Percentiles rank a stretch among this genome's conserved stretches.
These are phyloP conservation scores for Cystofilobasidium macerans DNA, from an alignment of 768 basidiomycete genomes.

Conservation along the genomic window DNA sequence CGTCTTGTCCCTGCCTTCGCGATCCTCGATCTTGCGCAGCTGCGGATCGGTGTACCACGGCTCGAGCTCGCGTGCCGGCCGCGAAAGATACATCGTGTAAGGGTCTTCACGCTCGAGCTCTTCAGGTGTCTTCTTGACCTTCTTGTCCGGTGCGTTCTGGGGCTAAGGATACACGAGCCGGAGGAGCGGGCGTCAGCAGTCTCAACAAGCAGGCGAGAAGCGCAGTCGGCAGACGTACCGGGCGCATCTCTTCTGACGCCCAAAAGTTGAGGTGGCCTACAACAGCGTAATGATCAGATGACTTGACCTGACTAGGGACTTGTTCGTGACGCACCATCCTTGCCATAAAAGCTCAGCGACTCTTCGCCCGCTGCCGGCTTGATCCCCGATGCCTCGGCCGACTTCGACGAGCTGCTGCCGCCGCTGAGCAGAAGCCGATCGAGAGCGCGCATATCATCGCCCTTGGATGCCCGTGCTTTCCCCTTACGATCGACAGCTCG, in stretches of 20 bases:
- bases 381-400: too few relatives aligned
- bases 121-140: slow-evolving; percentile 7
- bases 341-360: background rate
- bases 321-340: slow-evolving; percentile 1
- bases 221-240: background rate
- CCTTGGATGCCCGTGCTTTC: slow-evolving; percentile 31
- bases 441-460: slow-evolving; percentile 31
- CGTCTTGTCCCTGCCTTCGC: slow-evolving; percentile 8
- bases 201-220: too few relatives aligned
- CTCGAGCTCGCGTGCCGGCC: slow-evolving; percentile 17
- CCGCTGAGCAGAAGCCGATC: slow-evolving; percentile 8
- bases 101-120: slow-evolving; percentile 22
- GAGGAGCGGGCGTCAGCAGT: background rate
- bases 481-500: slow-evolving; percentile 30
- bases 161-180: slow-evolving; percentile 2
- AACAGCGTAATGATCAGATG: background rate
- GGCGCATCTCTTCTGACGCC: slow-evolving; percentile 15
- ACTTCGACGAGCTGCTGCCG: background rate
- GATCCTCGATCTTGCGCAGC: slow-evolving; percentile 15
- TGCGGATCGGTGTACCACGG: slow-evolving; percentile 23
- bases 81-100: slow-evolving; percentile 24
- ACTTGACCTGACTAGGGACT: too few relatives aligned
- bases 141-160: background rate
- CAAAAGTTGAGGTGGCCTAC: slow-evolving; percentile 24
- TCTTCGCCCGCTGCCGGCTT: background rate